Conservation (phyloP, 495 filamentous ascomycete genomes). For the Penicillium waksmanii region DNA sequence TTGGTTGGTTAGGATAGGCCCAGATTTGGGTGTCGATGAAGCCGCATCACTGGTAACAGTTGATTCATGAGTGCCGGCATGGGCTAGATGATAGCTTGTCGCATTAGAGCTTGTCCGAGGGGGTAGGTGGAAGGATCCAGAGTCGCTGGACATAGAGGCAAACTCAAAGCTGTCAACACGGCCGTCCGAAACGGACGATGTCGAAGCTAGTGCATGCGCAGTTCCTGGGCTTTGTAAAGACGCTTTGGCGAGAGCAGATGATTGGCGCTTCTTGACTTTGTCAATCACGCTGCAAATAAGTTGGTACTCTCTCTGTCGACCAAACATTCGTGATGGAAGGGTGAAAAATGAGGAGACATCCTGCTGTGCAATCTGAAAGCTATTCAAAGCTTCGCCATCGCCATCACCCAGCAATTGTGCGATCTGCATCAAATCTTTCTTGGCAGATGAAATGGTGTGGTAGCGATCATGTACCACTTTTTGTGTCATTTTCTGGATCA, state of each 20-base stretch:
- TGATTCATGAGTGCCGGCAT: constrained; percentile 43
- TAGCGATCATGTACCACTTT: constrained; percentile 85
- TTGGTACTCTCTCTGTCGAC: constrained; percentile 70
- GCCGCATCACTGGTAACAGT: constrained; percentile 40
- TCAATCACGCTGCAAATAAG: constrained; percentile 74
- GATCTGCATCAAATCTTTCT: constrained; percentile 72
- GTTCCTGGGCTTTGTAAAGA: constrained; percentile 42
- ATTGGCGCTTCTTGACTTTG: constrained; percentile 66
- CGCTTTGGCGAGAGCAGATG: constrained; percentile 48
- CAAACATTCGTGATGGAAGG: constrained; percentile 77
- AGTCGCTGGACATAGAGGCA: constrained; percentile 55
- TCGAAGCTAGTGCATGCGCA: constrained; percentile 55
- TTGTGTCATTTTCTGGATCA: constrained; percentile 88
- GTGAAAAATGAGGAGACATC: constrained; percentile 89
- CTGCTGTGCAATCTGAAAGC: constrained; percentile 71
- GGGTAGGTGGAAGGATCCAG: constrained; percentile 53
- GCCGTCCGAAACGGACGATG: constrained; percentile 60
- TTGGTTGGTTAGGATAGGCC: constrained; percentile 10
- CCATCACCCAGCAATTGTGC: constrained; percentile 73
- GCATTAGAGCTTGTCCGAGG: constrained; percentile 44
- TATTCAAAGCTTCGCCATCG: constrained; percentile 66
- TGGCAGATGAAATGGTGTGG: constrained; percentile 79
- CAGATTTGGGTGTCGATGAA: constrained; percentile 34
- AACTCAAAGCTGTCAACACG: constrained; percentile 55
- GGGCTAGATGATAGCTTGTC: constrained; percentile 34